Base-by-base conservation (phyloP, 2,329 filamentous ascomycete species). In the Monosporascus sp. region DNA sequence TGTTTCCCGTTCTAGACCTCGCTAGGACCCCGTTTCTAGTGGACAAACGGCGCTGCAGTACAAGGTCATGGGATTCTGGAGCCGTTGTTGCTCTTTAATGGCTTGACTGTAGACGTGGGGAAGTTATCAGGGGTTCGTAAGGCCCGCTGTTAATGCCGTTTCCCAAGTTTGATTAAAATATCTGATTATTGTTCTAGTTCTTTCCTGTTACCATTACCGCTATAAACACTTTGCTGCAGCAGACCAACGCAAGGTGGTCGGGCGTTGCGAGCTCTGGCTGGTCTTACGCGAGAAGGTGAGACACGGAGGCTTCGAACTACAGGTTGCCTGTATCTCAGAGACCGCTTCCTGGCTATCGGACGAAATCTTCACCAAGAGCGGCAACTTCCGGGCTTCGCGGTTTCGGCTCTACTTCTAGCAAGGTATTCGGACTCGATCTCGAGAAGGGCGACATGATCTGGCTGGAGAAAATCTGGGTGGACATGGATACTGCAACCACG, bases 111-210 rank as follows among this genome's bases (percentile, higher is more conserved):
- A n/a, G n/a, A n/a, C n/a, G n/a, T n/a, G n/a, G n/a, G n/a, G n/a
- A n/a, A n/a, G n/a, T n/a, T n/a, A n/a, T n/a, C n/a, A n/a, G n/a
- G n/a, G n/a, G n/a, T n/a, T n/a, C n/a, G n/a, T n/a, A n/a, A n/a
- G n/a, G 26, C 8, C 26, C 7, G 26, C 26, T 28, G 26, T 9
- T 8, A 9, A 28, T 28, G 26, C 26, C 26, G 26, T 28, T 2
- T 28, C 26, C 26, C 26, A 9, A 28, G 1, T 9, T 3, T 9
- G 2, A 9, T 3, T 9, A 3, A 28, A 8, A 9, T 28, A 8
- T 28, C 38, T 41, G 31, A 22, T 54, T n/a, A 58, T 54, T 54
- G 56, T 5, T 58, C 51, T 43, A 56, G 50, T 37, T 22, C 40
- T 31, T n/a, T n/a, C n/a, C n/a, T n/a, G n/a, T n/a, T n/a, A n/a